phyloP scores from a whole-genome alignment of 2,329 filamentous ascomycete genomes.

The Lasiodiplodia gonubiensis region DNA sequence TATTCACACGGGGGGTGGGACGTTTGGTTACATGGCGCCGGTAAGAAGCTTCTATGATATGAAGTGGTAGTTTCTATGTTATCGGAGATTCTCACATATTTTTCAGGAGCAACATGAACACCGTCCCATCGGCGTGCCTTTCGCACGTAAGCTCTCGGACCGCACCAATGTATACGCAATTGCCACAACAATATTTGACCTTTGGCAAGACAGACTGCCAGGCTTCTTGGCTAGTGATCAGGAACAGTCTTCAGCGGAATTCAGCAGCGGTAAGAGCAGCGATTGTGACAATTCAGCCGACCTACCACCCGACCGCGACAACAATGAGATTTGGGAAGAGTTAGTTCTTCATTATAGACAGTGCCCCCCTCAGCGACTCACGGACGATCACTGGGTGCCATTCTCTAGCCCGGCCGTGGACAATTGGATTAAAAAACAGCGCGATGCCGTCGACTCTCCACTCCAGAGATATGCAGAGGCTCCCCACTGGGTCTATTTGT shows the following conservation, averaged over 20 bases:
- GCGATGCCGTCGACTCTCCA: too few species aligned
- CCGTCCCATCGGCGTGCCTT: neutral
- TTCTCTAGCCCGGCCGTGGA: too few species aligned
- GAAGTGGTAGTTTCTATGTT: neutral
- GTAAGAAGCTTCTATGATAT: neutral
- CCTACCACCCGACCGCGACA: too few species aligned
- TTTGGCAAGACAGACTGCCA: neutral
- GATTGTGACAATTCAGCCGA: too few species aligned
- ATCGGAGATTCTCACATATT: neutral
- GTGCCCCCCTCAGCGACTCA: too few species aligned
- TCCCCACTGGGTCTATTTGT: neutral
- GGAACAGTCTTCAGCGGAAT: neutral
- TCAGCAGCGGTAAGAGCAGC: too few species aligned
- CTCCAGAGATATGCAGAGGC: neutral
- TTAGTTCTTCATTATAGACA: too few species aligned
- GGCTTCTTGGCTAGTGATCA: neutral
- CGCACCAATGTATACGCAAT: conserved; percentile 12
- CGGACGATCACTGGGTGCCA: too few species aligned
- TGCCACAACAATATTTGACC: neutral
- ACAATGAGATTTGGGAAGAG: too few species aligned
- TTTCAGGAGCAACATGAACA: neutral
- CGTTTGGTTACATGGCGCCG: neutral
- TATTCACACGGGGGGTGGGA: neutral
- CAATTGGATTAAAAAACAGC: too few species aligned
- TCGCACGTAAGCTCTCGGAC: neutral